These are phyloP conservation scores for Gnomoniopsis sp. DNA, from an alignment of 2,329 filamentous ascomycete species.

Conservation along the genomic window DNA sequence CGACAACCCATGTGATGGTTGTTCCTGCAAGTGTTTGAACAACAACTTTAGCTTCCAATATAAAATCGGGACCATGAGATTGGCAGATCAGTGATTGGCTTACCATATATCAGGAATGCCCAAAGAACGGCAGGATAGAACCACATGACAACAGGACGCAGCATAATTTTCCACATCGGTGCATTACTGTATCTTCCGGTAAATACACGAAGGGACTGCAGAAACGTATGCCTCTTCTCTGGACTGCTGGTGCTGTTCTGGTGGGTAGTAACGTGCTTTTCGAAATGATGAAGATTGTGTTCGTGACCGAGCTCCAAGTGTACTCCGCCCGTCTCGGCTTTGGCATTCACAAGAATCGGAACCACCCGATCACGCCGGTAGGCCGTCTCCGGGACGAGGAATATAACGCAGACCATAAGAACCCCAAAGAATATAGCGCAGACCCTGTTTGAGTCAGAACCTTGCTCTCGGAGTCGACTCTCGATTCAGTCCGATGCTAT, in stretches of 20 bases:
- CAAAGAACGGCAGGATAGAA: slow-evolving; percentile 48
- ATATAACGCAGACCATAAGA: slow-evolving; percentile 38
- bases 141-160: slow-evolving; percentile 45
- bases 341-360: slow-evolving; percentile 9
- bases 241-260: slow-evolving; percentile 16
- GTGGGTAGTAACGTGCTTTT: slow-evolving; percentile 15
- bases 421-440: slow-evolving; percentile 27
- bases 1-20: slow-evolving; percentile 30
- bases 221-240: slow-evolving; percentile 31
- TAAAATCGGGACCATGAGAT: too few species aligned
- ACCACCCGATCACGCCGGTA: slow-evolving; percentile 35
- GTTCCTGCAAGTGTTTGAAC: slow-evolving; percentile 9
- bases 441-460: too few species aligned
- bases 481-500: too few species aligned
- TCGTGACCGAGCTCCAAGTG: slow-evolving; percentile 22
- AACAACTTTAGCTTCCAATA: background rate
- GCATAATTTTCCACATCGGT: slow-evolving; percentile 36
- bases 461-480: too few species aligned
- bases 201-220: slow-evolving; percentile 32
- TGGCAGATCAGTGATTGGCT: slow-evolving; percentile 33
- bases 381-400: slow-evolving; percentile 49
- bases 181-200: slow-evolving; percentile 34
- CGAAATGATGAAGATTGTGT: slow-evolving; percentile 10
- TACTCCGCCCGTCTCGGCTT: background rate
- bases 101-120: slow-evolving; percentile 46